A percentile compares a stretch with the other conserved stretches of the same genome.
Conservation (phyloP, 768 basidiomycete species). For the Mycena amicta region DNA sequence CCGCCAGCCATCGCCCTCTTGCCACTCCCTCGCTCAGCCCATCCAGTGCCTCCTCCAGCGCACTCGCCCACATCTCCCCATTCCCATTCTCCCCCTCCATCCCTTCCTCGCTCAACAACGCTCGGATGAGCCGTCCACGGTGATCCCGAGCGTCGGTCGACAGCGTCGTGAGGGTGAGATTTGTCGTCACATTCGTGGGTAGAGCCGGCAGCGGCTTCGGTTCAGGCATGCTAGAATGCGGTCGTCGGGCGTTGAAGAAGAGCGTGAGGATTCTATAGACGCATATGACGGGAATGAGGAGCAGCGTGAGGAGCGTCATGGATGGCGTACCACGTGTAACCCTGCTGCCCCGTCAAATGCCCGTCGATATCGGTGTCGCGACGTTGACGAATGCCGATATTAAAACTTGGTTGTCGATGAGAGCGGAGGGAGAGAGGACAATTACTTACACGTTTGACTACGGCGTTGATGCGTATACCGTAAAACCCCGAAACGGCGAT, state of each 20-base stretch:
- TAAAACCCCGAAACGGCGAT: too few relatives aligned
- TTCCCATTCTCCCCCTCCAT: constrained; percentile 32
- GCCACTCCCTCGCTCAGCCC: constrained; percentile 44
- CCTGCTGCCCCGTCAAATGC: too few relatives aligned
- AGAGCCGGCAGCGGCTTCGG: constrained; percentile 42
- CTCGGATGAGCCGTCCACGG: constrained; percentile 42
- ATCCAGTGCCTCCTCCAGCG: constrained; percentile 50
- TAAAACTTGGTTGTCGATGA: too few relatives aligned
- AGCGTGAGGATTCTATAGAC: constrained; percentile 8
- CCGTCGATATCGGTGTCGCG: too few relatives aligned
- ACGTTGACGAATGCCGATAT: too few relatives aligned
- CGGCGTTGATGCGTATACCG: too few relatives aligned
- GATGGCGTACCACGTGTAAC: too few relatives aligned
- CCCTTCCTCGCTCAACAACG: constrained; percentile 41
- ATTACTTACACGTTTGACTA: too few relatives aligned
- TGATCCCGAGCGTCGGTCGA: constrained; percentile 44
- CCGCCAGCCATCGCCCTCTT: constrained; percentile 50
- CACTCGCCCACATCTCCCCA: constrained; percentile 45
- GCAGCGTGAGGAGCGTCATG: neutral
- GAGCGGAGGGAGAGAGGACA: too few relatives aligned
- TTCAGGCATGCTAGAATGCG: constrained; percentile 26
- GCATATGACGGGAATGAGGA: constrained; percentile 11
- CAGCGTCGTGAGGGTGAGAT: constrained; percentile 29
- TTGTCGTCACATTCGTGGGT: constrained; percentile 20
- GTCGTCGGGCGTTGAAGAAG: neutral